A percentile compares a stretch with the other conserved stretches of the same genome.
These are phyloP conservation scores for Wickerhamomyces queroliae DNA, from an alignment of 805 yeast species.

Conservation along the genomic window DNA sequence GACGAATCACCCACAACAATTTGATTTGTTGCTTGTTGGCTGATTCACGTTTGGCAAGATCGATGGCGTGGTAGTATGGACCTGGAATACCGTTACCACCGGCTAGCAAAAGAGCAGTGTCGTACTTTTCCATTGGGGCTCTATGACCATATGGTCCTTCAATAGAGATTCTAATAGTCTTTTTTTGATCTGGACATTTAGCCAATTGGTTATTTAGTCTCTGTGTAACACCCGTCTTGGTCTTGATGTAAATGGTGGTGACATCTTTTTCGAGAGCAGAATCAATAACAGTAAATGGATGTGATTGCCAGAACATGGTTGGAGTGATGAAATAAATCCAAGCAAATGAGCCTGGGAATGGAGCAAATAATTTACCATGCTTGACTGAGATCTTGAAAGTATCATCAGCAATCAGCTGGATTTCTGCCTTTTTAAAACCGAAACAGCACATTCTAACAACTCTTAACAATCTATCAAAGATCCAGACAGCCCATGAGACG, in stretches of 20 bases:
- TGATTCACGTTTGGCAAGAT: constrained; percentile 15
- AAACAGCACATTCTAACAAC: constrained; percentile 27
- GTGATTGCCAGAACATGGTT: constrained; percentile 55
- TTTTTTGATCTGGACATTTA: constrained; percentile 24
- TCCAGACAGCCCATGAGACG: constrained; percentile 22
- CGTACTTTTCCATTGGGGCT: constrained; percentile 30
- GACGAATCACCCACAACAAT: constrained; percentile 61
- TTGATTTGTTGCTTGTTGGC: constrained; percentile 27
- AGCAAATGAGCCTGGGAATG: constrained; percentile 48
- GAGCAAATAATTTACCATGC: constrained; percentile 40
- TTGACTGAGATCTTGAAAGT: constrained; percentile 37
- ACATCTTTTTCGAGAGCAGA: constrained; percentile 29
- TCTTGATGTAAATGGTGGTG: constrained; percentile 37
- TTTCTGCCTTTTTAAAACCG: constrained; percentile 18
- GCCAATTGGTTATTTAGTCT: constrained; percentile 28
- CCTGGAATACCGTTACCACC: constrained; percentile 50
- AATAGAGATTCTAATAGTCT: constrained; percentile 27
- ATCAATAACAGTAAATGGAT: constrained; percentile 57
- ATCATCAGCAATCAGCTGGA: constrained; percentile 29
- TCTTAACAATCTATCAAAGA: constrained; percentile 40
- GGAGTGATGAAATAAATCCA: constrained; percentile 49
- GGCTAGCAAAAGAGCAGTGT: constrained; percentile 34
- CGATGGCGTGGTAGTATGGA: constrained; percentile 34
- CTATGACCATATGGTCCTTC: constrained; percentile 58
- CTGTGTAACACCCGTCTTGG: constrained; percentile 48